A percentile compares a stretch with the other conserved stretches of the same genome.
phyloP scores from a whole-genome alignment of 169 alveolate genomes.

The Plasmodium reichenowi region DNA sequence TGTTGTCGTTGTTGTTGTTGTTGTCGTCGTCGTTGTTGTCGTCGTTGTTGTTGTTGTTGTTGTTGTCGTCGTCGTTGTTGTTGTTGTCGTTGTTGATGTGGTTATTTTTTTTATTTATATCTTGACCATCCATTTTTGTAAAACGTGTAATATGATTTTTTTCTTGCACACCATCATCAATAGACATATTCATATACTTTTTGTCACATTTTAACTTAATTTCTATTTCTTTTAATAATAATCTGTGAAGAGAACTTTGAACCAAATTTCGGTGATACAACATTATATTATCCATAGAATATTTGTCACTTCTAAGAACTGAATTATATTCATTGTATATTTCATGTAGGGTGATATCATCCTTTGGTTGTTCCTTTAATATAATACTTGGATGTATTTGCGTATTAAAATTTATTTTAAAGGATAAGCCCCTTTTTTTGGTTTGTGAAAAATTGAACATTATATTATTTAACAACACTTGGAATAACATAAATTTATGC shows the following conservation, averaged over 20 bases:
- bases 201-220: neutral
- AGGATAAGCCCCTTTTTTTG: constrained; percentile 46
- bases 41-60: neutral
- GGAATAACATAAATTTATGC: constrained; percentile 62
- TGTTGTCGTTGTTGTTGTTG: neutral
- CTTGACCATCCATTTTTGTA: neutral
- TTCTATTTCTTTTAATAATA: constrained; percentile 20
- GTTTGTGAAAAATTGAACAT: constrained; percentile 58
- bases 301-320: constrained; percentile 25
- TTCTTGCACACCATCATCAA: neutral
- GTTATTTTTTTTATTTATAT: neutral
- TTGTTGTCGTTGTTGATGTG: neutral
- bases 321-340: constrained; percentile 40
- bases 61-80: neutral
- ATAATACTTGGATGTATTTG: constrained; percentile 51
- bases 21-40: neutral
- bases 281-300: constrained; percentile 48
- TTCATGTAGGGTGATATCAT: constrained; percentile 36
- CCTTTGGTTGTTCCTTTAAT: constrained; percentile 46
- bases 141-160: neutral
- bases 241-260: constrained; percentile 23
- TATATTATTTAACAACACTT: constrained; percentile 67
- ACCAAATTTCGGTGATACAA: constrained; percentile 37
- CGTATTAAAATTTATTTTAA: constrained; percentile 28
- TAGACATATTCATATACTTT: neutral